Evolutionary conservation across 2,329 filamentous ascomycete genomes (phyloP).

Genomic region (Talaromyces rugulosus): DNA sequence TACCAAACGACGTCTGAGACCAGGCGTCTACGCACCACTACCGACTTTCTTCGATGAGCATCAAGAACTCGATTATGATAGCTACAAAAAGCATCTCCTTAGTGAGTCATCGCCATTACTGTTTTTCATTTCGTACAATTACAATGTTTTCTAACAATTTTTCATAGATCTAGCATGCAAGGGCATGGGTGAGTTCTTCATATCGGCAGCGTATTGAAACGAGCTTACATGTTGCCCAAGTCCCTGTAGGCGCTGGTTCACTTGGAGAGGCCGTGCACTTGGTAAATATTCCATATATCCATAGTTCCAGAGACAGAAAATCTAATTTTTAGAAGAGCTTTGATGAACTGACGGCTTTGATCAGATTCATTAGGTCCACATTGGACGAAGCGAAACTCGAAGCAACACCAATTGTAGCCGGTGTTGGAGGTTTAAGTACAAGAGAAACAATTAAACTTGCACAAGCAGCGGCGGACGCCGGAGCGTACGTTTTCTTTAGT

Average conservation of each 20-base stretch:
- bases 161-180: not conserved
- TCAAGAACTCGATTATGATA: slow-evolving; percentile 20
- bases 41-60: slow-evolving; percentile 18
- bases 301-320: not conserved
- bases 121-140: not conserved
- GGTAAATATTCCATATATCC: slow-evolving; percentile 7
- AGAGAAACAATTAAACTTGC: slow-evolving; percentile 20
- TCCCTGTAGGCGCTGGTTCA: slow-evolving; percentile 22
- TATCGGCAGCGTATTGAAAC: not conserved
- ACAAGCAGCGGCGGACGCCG: slow-evolving; percentile 17
- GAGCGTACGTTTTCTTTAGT: slow-evolving; percentile 15
- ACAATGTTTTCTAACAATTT: not conserved
- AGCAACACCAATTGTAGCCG: slow-evolving; percentile 20
- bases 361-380: slow-evolving; percentile 18
- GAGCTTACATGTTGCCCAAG: slow-evolving; percentile 5
- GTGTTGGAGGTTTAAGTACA: slow-evolving; percentile 20
- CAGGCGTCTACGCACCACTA: slow-evolving; percentile 17
- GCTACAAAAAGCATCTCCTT: slow-evolving; percentile 19
- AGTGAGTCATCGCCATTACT: slow-evolving; percentile 10
- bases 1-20: slow-evolving; percentile 9
- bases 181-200: slow-evolving; percentile 3
- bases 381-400: slow-evolving; percentile 18
- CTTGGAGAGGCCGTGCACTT: slow-evolving; percentile 22
- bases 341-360: slow-evolving; percentile 17
- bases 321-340: slow-evolving; percentile 11